These are phyloP conservation scores for Calcarisporium arbuscula DNA, from an alignment of 2,329 filamentous ascomycete species.

Conservation along the genomic window DNA sequence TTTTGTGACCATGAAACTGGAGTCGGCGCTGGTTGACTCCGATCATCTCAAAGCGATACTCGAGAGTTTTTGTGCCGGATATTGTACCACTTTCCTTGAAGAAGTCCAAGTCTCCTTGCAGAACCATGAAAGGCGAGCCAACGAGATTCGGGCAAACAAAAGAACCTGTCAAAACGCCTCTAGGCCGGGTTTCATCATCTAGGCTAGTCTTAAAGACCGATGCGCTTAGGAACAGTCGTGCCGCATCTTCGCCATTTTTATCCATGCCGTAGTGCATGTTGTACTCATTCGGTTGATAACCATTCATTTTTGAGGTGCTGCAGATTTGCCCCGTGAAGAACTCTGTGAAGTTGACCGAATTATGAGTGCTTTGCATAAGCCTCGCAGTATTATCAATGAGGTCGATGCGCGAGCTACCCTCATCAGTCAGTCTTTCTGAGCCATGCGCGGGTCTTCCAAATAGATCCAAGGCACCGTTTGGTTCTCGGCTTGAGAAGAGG, in stretches of 20 bases:
- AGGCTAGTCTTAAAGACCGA: conserved; percentile 38
- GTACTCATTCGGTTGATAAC: conserved; percentile 45
- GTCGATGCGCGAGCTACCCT: not conserved
- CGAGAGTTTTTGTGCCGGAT: conserved; percentile 52
- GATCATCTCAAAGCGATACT: conserved; percentile 56
- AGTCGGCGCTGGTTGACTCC: conserved; percentile 45
- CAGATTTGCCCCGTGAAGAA: conserved; percentile 59
- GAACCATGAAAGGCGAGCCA: conserved; percentile 55
- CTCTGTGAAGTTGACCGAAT: conserved; percentile 56
- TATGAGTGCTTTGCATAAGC: conserved; percentile 11
- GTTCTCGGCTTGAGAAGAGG: conserved; percentile 38
- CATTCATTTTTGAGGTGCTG: conserved; percentile 29
- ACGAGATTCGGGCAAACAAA: conserved; percentile 32
- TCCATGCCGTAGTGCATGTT: conserved; percentile 45
- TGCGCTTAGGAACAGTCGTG: conserved; percentile 53
- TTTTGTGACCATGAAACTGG: conserved; percentile 57
- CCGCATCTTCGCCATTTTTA: conserved; percentile 47
- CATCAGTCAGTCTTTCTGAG: conserved; percentile 10
- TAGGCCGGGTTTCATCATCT: not conserved
- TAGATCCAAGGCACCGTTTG: conserved; percentile 45
- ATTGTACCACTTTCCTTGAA: conserved; percentile 47
- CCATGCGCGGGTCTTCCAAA: conserved; percentile 43
- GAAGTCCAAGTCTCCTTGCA: conserved; percentile 49
- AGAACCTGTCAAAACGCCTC: conserved; percentile 47
- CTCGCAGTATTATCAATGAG: conserved; percentile 2